Conservation (phyloP, 2,329 filamentous ascomycete species). For the Pyrenophora tritici-repentis region DNA sequence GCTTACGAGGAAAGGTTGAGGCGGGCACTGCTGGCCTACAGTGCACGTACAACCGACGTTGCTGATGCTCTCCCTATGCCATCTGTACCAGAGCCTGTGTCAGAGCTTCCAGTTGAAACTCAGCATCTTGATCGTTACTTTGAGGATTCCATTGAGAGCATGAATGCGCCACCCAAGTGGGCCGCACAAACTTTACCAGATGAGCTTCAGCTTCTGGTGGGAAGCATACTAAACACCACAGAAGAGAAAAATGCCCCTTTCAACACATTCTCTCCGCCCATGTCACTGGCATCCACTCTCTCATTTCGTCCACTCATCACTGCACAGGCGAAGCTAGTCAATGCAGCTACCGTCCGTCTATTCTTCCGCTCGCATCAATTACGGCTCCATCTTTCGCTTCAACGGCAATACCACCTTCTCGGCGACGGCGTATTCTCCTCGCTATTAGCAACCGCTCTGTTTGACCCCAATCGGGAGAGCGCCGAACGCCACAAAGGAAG, state of each 20-base stretch:
- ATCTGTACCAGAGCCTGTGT: neutral
- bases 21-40: constrained; percentile 36
- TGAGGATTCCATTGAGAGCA: constrained; percentile 29
- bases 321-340: constrained; percentile 76
- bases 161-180: constrained; percentile 32
- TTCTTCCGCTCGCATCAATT: constrained; percentile 77
- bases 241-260: neutral
- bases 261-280: constrained; percentile 56
- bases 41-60: constrained; percentile 1
- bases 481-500: constrained; percentile 74
- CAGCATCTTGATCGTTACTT: constrained; percentile 30
- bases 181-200: constrained; percentile 25
- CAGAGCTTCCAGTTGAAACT: neutral
- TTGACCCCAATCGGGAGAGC: constrained; percentile 79
- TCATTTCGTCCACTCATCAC: constrained; percentile 77
- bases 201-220: constrained; percentile 33
- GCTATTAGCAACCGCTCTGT: constrained; percentile 79
- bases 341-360: constrained; percentile 74
- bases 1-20: constrained; percentile 55
- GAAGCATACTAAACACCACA: constrained; percentile 20
- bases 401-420: constrained; percentile 80
- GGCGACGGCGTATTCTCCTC: constrained; percentile 84
- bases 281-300: constrained; percentile 64
- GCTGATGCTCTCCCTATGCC: neutral
- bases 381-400: constrained; percentile 72